phyloP scores from a whole-genome alignment of 2,329 filamentous ascomycete species.

The Gyromitra esculenta region DNA sequence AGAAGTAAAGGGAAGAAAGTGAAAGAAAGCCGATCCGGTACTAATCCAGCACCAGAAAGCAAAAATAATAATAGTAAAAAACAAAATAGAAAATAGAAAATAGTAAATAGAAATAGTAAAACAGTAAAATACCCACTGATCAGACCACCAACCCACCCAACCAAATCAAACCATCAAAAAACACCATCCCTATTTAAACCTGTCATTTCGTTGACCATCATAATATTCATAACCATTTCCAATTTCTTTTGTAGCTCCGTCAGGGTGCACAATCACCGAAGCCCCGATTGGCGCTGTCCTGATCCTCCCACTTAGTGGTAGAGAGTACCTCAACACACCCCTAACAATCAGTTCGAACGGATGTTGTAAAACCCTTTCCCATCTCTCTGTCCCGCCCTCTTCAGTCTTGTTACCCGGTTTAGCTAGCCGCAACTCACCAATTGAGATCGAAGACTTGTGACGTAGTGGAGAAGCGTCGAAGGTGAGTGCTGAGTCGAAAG shows the following conservation, averaged over 20 bases:
- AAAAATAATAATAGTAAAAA: constrained; percentile 29
- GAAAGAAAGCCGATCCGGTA: constrained; percentile 21
- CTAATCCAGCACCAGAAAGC: constrained; percentile 33
- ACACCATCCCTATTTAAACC: constrained; percentile 44
- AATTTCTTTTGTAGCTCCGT: constrained; percentile 53
- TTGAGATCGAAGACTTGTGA: constrained; percentile 74
- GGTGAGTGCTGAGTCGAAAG: constrained; percentile 85
- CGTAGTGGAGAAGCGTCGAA: constrained; percentile 93
- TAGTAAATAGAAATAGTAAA: background rate
- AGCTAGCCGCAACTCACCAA: constrained; percentile 81
- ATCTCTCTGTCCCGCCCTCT: constrained; percentile 80
- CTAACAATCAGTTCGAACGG: constrained; percentile 93
- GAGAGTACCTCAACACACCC: constrained; percentile 82
- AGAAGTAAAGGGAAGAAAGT: constrained; percentile 16
- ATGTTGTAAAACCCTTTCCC: constrained; percentile 89
- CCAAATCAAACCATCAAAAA: constrained; percentile 34
- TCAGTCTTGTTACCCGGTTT: constrained; percentile 90
- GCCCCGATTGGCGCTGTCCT: constrained; percentile 57
- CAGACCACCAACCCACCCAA: constrained; percentile 32
- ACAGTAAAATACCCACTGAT: constrained; percentile 47
- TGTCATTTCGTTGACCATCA: constrained; percentile 34
- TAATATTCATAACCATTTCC: constrained; percentile 36
- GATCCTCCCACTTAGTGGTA: constrained; percentile 57
- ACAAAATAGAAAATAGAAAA: background rate
- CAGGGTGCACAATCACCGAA: constrained; percentile 57